Evolutionary conservation across 352 stramenopile species (phyloP), one percentile per base, ranked within the genome.

Genomic region (Aphanomyces invadans): DNA sequence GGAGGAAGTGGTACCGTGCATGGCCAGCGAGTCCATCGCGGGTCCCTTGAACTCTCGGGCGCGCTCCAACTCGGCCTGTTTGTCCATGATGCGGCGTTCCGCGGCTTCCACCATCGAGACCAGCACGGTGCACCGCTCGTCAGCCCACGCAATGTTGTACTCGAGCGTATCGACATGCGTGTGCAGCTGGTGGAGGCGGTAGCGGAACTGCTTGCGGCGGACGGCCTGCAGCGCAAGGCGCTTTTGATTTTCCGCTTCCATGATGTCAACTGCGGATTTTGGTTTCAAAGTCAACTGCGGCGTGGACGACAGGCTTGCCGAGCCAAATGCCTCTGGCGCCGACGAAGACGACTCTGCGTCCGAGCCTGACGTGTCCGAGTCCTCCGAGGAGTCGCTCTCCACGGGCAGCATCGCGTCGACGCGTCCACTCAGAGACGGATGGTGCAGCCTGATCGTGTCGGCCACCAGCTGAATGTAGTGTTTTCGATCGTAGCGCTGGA

Each of bases 121-220:
- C 5, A 92, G 75, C 68, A 89, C 78, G 42, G 88, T 73, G 23
- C 73, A 81, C 0, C 81, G 77, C 51, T 89, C 75, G 26, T 83
- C 77, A 52, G 81, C 88, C 83, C 83, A 92, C 36, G 88, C 76
- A 0, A 90, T 70, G 42, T 92, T 92, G 77, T 90, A 90, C 51
- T 87, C 76, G 0, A 75, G 73, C 39, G 75, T 76, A 19, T 89
- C 83, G 19, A 88, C 56, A 31, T 86, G 74, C 7, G 73, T 68
- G 23, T 71, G 62, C 17, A 92, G 68, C 25, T 88, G 79, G 28
- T 79, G 75, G 46, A 90, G 82, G 2, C 83, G 80, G 54, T 87
- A 92, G 46, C 89, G 79, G 64, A 90, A 92, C 63, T 90, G 80
- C 0, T 80, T 76, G n/a, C 75, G 77, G 3, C 83, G 75, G 42